A percentile compares a stretch with the other conserved stretches of the same genome.
phyloP scores from a whole-genome alignment of 495 filamentous ascomycete genomes.

The Penicillium maclennaniae region DNA sequence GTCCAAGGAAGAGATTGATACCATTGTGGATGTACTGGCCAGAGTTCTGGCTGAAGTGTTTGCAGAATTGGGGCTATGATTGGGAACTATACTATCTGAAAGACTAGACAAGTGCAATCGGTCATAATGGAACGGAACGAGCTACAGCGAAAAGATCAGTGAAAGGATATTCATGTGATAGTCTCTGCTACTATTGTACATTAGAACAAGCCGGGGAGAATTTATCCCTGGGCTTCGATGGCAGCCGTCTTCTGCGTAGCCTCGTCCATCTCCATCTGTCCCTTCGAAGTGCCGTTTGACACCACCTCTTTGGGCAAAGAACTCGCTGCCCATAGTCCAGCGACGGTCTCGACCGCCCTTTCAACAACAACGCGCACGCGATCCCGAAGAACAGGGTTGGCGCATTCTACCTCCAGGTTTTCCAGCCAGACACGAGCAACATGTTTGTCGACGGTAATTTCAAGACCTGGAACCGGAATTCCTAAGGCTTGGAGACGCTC shows the following conservation, averaged over 20 bases:
- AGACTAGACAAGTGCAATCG: not conserved
- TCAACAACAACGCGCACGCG: constrained; percentile 86
- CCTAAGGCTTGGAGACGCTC: constrained; percentile 72
- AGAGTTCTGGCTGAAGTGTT: constrained; percentile 36
- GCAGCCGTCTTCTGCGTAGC: constrained; percentile 20
- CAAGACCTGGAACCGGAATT: constrained; percentile 82
- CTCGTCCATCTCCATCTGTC: constrained; percentile 9
- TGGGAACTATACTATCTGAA: not conserved
- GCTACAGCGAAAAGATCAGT: not conserved
- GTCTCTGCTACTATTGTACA: constrained; percentile 23
- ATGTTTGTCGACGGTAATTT: constrained; percentile 84
- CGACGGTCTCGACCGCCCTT: constrained; percentile 84
- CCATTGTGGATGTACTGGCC: constrained; percentile 47
- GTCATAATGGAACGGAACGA: not conserved
- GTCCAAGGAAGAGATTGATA: constrained; percentile 56
- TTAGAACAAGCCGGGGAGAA: not conserved
- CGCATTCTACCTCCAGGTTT: constrained; percentile 82
- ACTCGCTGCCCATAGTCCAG: constrained; percentile 60
- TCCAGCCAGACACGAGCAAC: constrained; percentile 89
- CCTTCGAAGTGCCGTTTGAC: constrained; percentile 18
- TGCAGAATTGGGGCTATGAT: constrained; percentile 12
- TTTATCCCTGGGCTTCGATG: constrained; percentile 28
- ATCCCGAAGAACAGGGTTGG: constrained; percentile 66
- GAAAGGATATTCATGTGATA: constrained; percentile 4
- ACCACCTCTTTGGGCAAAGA: constrained; percentile 20